Conservation (phyloP, 2,329 filamentous ascomycete genomes). For the Anthostomella pinea region DNA sequence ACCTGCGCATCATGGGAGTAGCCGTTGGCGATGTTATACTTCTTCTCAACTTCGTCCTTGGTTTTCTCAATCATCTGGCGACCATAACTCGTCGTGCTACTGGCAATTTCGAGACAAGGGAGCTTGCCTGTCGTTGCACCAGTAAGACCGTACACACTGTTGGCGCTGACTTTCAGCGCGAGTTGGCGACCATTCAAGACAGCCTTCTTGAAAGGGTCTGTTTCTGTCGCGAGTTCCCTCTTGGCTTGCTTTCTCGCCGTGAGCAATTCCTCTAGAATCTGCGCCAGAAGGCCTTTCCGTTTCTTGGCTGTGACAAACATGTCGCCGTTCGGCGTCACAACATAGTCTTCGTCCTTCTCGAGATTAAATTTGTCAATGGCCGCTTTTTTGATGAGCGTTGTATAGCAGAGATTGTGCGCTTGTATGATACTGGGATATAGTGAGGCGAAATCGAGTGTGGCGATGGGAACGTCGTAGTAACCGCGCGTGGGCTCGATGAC, state of each 20-base stretch:
- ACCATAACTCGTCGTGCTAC: constrained; percentile 94
- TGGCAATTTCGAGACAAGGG: constrained; percentile 90
- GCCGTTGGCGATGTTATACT: constrained; percentile 89
- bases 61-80: constrained; percentile 99
- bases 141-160: constrained; percentile 96
- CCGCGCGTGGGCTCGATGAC: constrained; percentile 93
- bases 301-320: constrained; percentile 86
- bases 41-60: constrained; percentile 88
- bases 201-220: constrained; percentile 95
- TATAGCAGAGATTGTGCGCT: constrained; percentile 97
- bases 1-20: constrained; percentile 94
- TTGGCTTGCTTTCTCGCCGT: constrained; percentile 93
- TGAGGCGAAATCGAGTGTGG: constrained; percentile 97
- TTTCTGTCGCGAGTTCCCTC: constrained; percentile 82
- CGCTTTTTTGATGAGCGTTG: constrained; percentile 79
- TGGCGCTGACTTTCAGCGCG: constrained; percentile 93
- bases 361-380: constrained; percentile 73
- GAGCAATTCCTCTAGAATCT: constrained; percentile 93
- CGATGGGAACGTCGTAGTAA: constrained; percentile 93
- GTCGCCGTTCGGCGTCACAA: constrained; percentile 91
- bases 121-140: constrained; percentile 95
- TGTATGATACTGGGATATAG: constrained; percentile 99
- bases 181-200: constrained; percentile 96
- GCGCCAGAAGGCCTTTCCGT: constrained; percentile 85
- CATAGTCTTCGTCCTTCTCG: constrained; percentile 90